Evolutionary conservation across 2,329 filamentous ascomycete genomes (phyloP).

Genomic region (Xylaria sp.): DNA sequence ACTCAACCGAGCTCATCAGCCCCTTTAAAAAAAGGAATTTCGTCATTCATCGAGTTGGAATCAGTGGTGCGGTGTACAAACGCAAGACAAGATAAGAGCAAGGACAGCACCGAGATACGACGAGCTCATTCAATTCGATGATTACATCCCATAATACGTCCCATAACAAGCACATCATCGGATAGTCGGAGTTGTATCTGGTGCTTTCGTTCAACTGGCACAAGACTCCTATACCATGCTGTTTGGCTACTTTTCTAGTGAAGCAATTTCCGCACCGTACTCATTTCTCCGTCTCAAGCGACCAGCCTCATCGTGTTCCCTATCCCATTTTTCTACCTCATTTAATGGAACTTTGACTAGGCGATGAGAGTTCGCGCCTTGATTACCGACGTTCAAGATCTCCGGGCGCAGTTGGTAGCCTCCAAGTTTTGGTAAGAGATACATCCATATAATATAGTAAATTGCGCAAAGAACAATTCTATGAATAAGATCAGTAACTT

Average conservation of each 20-base stretch:
- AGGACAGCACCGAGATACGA: background rate
- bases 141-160: background rate
- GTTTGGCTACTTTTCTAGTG: conserved; percentile 11
- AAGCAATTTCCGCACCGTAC: conserved; percentile 5
- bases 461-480: conserved; percentile 63
- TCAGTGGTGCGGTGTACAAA: background rate
- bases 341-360: conserved; percentile 64
- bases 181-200: background rate
- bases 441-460: conserved; percentile 69
- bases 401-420: conserved; percentile 67
- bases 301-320: conserved; percentile 63
- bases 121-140: background rate
- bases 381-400: conserved; percentile 60
- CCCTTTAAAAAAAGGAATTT: background rate
- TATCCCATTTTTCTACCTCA: conserved; percentile 67
- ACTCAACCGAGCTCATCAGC: background rate
- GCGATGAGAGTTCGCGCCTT: conserved; percentile 56
- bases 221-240: too few species aligned
- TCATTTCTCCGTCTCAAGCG: conserved; percentile 38
- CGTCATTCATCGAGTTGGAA: background rate
- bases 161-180: background rate
- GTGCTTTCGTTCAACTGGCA: background rate
- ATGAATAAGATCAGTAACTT: background rate
- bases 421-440: conserved; percentile 62
- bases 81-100: background rate